phyloP scores from a whole-genome alignment of 208 protist species.

The Trypanosoma brucei region DNA sequence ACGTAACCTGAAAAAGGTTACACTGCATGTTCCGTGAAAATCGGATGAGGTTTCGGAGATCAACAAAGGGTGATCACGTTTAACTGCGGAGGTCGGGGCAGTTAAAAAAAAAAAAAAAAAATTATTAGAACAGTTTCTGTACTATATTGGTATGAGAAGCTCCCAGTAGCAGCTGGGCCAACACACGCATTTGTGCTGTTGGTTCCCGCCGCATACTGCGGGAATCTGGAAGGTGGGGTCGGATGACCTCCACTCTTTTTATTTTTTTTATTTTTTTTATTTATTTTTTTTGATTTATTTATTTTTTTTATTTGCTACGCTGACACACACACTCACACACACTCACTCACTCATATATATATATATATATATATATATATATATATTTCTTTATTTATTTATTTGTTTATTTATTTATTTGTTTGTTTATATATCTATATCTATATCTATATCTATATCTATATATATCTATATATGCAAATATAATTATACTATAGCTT shows the following conservation, averaged over 20 bases:
- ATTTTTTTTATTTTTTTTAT: no score
- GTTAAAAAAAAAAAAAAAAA: constrained; percentile 13
- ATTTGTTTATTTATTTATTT: no score
- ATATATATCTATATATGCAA: no score
- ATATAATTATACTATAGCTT: no score
- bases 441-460: no score
- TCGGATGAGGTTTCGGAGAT: background rate
- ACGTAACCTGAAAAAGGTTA: background rate
- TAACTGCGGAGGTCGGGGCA: background rate
- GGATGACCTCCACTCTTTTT: background rate
- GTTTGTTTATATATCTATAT: no score
- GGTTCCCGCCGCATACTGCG: background rate
- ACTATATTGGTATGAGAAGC: constrained; percentile 6
- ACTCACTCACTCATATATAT: no score
- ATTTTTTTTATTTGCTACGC: no score
- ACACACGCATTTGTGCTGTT: background rate
- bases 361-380: no score
- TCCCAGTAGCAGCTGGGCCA: background rate
- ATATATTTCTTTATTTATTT: no score
- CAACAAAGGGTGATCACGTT: background rate
- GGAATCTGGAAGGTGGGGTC: background rate
- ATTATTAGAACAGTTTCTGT: background rate
- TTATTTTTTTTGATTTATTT: no score
- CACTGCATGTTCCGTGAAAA: background rate
- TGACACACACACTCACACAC: no score